Conservation (phyloP, 169 alveolate species). For the Theileria luwenshuni region DNA sequence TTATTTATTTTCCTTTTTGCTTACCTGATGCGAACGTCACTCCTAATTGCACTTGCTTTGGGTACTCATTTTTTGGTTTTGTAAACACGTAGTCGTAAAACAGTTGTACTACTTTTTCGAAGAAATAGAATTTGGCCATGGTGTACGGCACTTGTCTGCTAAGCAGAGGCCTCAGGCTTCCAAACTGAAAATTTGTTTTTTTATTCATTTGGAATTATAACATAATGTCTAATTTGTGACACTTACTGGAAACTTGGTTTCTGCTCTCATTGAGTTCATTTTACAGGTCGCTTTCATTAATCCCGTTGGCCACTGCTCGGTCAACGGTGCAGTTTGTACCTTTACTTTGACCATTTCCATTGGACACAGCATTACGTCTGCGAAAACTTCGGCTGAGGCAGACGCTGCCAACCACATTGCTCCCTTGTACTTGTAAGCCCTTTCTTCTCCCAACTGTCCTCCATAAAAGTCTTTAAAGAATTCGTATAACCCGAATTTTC, state of each 20-base stretch:
- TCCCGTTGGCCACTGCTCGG: constrained; percentile 86
- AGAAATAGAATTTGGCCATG: constrained; percentile 96
- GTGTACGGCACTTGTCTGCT: constrained; percentile 96
- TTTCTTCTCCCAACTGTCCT: constrained; percentile 82
- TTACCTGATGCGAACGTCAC: constrained; percentile 92
- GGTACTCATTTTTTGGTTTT: constrained; percentile 83
- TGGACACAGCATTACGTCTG: constrained; percentile 97
- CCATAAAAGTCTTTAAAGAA: constrained; percentile 94
- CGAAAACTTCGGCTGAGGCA: constrained; percentile 98
- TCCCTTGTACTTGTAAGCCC: constrained; percentile 86
- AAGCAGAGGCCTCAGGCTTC: constrained; percentile 91
- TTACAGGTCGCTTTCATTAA: constrained; percentile 77
- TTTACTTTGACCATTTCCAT: constrained; percentile 95
- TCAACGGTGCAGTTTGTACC: constrained; percentile 86
- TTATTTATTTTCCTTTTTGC: neutral
- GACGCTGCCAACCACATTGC: constrained; percentile 94
- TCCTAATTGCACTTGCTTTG: constrained; percentile 88
- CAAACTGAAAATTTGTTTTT: constrained; percentile 74
- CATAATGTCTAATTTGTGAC: neutral
- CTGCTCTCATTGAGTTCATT: constrained; percentile 78
- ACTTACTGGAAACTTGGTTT: constrained; percentile 84
- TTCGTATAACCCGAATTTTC: constrained; percentile 97
- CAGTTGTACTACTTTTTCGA: constrained; percentile 90
- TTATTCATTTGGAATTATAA: neutral
- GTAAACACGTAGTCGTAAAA: constrained; percentile 90